Percentiles rank a stretch among this genome's conserved stretches.
These are phyloP conservation scores for Sarocladiaceae sp. DNA, from an alignment of 2,329 filamentous ascomycete genomes.

Conservation along the genomic window DNA sequence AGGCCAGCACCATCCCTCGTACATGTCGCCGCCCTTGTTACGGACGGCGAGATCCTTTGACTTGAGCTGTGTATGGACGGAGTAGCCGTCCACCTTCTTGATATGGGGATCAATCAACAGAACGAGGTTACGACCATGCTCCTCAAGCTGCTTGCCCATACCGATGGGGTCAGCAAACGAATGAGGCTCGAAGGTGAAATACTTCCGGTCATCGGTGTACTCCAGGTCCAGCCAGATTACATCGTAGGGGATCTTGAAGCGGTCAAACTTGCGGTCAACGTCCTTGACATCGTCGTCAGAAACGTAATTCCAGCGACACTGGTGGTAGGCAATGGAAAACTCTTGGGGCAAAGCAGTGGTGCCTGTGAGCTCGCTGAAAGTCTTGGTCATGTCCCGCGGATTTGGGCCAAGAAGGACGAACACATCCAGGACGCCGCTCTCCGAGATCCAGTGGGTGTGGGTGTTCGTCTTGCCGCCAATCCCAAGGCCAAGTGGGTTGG, in stretches of 20 bases:
- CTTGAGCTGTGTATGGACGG: conserved; percentile 72
- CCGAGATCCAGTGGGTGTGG: conserved; percentile 94
- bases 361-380: conserved; percentile 85
- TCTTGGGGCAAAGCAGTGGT: conserved; percentile 87
- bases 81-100: conserved; percentile 80
- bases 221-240: conserved; percentile 99
- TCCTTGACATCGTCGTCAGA: conserved; percentile 96
- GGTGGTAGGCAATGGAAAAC: conserved; percentile 89
- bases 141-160: conserved; percentile 84
- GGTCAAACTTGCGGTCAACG: conserved; percentile 94
- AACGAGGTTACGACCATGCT: conserved; percentile 82
- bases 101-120: conserved; percentile 96
- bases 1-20: conserved; percentile 98
- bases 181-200: conserved; percentile 93
- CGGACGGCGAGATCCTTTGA: conserved; percentile 76
- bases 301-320: conserved; percentile 98
- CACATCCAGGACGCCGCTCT: conserved; percentile 80
- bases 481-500: conserved; percentile 73
- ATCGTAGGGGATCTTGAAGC: conserved; percentile 91
- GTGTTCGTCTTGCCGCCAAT: conserved; percentile 65
- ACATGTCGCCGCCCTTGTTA: conserved; percentile 83
- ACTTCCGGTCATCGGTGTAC: conserved; percentile 94
- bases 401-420: conserved; percentile 92
- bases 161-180: conserved; percentile 79
- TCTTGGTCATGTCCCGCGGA: conserved; percentile 72